Conservation (phyloP, 139 green algal genomes). For the Spirogloea muscicola region DNA sequence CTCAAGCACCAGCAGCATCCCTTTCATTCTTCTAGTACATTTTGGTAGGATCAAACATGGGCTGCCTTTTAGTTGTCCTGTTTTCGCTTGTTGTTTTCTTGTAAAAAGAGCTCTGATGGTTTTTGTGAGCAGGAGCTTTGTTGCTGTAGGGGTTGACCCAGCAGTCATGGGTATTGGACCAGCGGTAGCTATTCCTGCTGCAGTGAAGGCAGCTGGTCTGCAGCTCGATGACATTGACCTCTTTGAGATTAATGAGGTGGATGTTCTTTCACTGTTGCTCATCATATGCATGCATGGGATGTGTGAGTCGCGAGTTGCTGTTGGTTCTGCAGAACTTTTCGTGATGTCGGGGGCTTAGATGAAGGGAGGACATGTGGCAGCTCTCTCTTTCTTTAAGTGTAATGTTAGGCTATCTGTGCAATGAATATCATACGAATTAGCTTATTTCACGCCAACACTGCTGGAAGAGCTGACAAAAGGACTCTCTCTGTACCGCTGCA, state of each 20-base stretch:
- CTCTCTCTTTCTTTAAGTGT: too few species aligned
- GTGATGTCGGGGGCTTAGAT: too few species aligned
- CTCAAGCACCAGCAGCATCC: neutral
- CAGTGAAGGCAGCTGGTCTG: slow-evolving; percentile 61
- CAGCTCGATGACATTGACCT: slow-evolving; percentile 91
- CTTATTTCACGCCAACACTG: too few species aligned
- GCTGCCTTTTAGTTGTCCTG: neutral
- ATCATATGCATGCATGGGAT: too few species aligned
- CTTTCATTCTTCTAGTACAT: neutral
- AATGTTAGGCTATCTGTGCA: too few species aligned
- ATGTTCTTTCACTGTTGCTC: neutral
- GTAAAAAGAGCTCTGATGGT: slow-evolving; percentile 2
- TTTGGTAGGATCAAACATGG: neutral
- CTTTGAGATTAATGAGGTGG: slow-evolving; percentile 97
- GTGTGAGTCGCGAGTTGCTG: too few species aligned
- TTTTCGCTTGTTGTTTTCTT: neutral
- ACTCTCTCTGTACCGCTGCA: too few species aligned
- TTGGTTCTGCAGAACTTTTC: too few species aligned
- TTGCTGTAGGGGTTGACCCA: slow-evolving; percentile 88
- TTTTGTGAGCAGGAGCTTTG: slow-evolving; percentile 60
- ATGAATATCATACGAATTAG: too few species aligned
- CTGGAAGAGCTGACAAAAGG: too few species aligned
- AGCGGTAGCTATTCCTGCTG: slow-evolving; percentile 89
- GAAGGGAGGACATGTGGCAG: too few species aligned
- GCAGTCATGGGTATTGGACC: slow-evolving; percentile 96